A percentile compares a stretch with the other conserved stretches of the same genome.
Conservation (phyloP, 2,329 filamentous ascomycete species). For the Penicillium frequentans region DNA sequence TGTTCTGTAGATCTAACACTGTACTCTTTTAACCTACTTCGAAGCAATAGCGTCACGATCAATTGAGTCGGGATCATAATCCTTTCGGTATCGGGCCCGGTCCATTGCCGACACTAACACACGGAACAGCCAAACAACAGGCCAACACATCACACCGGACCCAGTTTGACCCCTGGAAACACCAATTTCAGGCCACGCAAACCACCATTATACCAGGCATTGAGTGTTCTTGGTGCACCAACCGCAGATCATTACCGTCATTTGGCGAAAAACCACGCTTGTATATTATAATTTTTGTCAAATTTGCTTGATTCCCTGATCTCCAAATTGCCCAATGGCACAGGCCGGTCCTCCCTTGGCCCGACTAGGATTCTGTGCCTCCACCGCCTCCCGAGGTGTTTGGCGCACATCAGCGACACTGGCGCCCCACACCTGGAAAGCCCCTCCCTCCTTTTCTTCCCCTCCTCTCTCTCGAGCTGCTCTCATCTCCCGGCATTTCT, state of each 20-base stretch:
- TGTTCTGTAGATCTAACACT: not conserved
- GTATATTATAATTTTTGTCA: not conserved
- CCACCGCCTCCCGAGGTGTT: conserved; percentile 37
- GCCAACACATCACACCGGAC: not conserved
- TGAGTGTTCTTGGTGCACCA: not conserved
- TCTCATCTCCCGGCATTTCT: conserved; percentile 51
- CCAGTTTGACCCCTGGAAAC: conserved; percentile 1
- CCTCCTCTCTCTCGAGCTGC: conserved; percentile 37
- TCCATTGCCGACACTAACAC: not conserved
- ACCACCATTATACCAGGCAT: not conserved
- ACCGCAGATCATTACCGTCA: conserved; percentile 1
- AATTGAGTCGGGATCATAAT: not conserved
- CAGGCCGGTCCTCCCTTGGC: conserved; percentile 29
- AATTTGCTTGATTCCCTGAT: not conserved
- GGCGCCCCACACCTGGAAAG: conserved; percentile 42
- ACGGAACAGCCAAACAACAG: not conserved
- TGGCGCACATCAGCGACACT: conserved; percentile 39
- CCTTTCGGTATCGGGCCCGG: not conserved
- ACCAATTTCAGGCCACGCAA: not conserved
- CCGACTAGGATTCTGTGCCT: conserved; percentile 30
- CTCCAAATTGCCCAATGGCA: conserved; percentile 19
- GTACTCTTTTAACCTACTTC: not conserved
- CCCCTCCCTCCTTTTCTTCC: conserved; percentile 31
- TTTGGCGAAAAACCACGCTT: not conserved
- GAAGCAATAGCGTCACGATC: not conserved